Evolutionary conservation across 371 early-diverging fungal genomes (phyloP).

Genomic region (Mucor piriformis): DNA sequence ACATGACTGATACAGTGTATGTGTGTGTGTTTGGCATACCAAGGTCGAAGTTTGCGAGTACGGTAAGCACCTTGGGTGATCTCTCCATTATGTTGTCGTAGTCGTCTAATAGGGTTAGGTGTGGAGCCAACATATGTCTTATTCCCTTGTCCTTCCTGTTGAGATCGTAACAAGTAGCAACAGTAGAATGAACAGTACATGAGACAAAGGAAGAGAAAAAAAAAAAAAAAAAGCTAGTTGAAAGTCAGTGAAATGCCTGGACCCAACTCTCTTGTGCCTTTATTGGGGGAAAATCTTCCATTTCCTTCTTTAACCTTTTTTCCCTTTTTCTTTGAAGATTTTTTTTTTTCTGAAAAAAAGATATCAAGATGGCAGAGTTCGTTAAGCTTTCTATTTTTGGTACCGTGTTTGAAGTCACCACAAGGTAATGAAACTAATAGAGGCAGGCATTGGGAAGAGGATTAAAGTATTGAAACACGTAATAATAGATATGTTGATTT

Average conservation of each 20-base stretch:
- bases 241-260: background rate
- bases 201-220: slow-evolving; percentile 1
- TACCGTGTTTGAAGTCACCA: slow-evolving; percentile 91
- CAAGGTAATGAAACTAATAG: slow-evolving; percentile 69
- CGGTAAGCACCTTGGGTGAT: slow-evolving; percentile 30
- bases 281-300: too few species aligned
- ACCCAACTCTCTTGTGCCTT: background rate
- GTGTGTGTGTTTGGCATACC: slow-evolving; percentile 7
- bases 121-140: slow-evolving; percentile 32
- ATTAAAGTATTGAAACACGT: background rate
- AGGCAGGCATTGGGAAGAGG: background rate
- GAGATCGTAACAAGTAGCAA: slow-evolving; percentile 31
- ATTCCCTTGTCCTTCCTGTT: slow-evolving; percentile 22
- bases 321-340: background rate
- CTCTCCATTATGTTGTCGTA: slow-evolving; percentile 34
- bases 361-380: slow-evolving; percentile 81
- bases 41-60: slow-evolving; percentile 25
- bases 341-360: background rate
- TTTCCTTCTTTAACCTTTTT: slow-evolving; percentile 2
- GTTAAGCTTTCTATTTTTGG: slow-evolving; percentile 87
- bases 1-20: background rate
- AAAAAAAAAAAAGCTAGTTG: background rate
- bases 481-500: slow-evolving; percentile 80
- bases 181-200: slow-evolving; percentile 26
- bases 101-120: slow-evolving; percentile 23